Evolutionary conservation across 1,284 basidiomycete species (phyloP).

Genomic region (Trichosporon inkin): DNA sequence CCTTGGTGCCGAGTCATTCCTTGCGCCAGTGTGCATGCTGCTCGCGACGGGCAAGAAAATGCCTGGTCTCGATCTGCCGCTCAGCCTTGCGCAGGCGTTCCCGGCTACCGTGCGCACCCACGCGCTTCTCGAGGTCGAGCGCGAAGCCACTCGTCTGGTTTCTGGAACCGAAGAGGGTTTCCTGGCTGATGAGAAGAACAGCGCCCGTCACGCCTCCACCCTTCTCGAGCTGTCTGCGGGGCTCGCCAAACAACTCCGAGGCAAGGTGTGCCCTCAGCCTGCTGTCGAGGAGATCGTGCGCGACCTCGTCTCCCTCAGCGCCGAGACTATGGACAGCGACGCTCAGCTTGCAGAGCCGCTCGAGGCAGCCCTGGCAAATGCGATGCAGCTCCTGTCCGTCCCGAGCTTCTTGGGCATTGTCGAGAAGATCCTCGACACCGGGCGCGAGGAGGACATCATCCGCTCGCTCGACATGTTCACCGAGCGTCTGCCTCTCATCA

Average conservation of each 20-base stretch:
- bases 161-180: conserved; percentile 38
- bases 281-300: conserved; percentile 36
- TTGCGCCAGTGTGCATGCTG: conserved; percentile 79
- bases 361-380: conserved; percentile 38
- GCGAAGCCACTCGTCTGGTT: conserved; percentile 63
- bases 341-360: conserved; percentile 25
- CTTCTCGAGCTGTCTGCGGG: conserved; percentile 60
- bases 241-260: conserved; percentile 29
- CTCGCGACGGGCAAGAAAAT: conserved; percentile 66
- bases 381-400: conserved; percentile 52
- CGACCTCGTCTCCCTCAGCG: conserved; percentile 37
- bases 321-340: conserved; percentile 14
- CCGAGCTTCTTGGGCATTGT: conserved; percentile 59
- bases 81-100: conserved; percentile 61
- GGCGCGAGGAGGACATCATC: conserved; percentile 27
- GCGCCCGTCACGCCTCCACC: conserved; percentile 2
- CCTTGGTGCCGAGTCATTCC: conserved; percentile 74
- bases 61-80: conserved; percentile 54
- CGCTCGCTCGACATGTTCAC: conserved; percentile 56
- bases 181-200: conserved; percentile 26
- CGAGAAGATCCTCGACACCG: conserved; percentile 37
- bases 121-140: conserved; percentile 64
- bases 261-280: conserved; percentile 35
- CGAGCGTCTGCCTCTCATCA: conserved; percentile 62
- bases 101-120: conserved; percentile 56